Percentiles rank a stretch among this genome's conserved stretches.
phyloP scores from a whole-genome alignment of 208 protist species.

The Wallacemonas sp. region DNA sequence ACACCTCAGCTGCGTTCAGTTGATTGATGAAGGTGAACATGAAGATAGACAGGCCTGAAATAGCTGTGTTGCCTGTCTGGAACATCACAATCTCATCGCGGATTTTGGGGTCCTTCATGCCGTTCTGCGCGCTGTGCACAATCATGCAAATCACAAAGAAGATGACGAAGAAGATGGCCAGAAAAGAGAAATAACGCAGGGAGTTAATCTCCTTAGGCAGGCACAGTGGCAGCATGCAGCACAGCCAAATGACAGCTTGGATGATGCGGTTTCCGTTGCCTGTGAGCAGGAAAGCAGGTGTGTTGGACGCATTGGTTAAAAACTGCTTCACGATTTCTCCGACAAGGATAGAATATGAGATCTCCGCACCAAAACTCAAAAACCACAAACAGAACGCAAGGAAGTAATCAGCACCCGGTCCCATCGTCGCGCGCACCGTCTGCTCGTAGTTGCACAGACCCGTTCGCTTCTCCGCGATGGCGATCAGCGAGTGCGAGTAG shows the following conservation, averaged over 20 bases:
- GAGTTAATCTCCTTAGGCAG: slow-evolving; percentile 85
- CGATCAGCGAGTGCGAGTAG: slow-evolving; percentile 57
- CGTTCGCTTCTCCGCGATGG: slow-evolving; percentile 29
- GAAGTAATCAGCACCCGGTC: slow-evolving; percentile 51
- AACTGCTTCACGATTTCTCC: slow-evolving; percentile 46
- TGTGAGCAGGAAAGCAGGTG: slow-evolving; percentile 37
- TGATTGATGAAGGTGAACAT: slow-evolving; percentile 74
- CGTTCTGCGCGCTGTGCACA: slow-evolving; percentile 43
- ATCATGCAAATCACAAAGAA: slow-evolving; percentile 76
- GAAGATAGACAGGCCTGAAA: slow-evolving; percentile 60
- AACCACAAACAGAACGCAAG: slow-evolving; percentile 47
- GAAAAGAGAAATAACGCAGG: slow-evolving; percentile 62
- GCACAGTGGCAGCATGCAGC: slow-evolving; percentile 72
- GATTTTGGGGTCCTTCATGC: slow-evolving; percentile 17
- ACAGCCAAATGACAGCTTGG: slow-evolving; percentile 54
- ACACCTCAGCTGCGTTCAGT: slow-evolving; percentile 71
- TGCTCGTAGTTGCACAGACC: slow-evolving; percentile 61
- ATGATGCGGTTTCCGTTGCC: slow-evolving; percentile 45
- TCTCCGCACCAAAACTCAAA: slow-evolving; percentile 54
- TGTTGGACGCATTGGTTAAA: slow-evolving; percentile 27
- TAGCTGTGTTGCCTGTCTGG: slow-evolving; percentile 46
- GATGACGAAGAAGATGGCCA: slow-evolving; percentile 65
- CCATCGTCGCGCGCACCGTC: slow-evolving; percentile 42
- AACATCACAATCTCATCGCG: slow-evolving; percentile 42
- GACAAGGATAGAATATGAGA: slow-evolving; percentile 61